Evolutionary conservation across 441 rosid species (phyloP), one percentile per base, ranked within the genome.

Genomic region (Capsella rubella): DNA sequence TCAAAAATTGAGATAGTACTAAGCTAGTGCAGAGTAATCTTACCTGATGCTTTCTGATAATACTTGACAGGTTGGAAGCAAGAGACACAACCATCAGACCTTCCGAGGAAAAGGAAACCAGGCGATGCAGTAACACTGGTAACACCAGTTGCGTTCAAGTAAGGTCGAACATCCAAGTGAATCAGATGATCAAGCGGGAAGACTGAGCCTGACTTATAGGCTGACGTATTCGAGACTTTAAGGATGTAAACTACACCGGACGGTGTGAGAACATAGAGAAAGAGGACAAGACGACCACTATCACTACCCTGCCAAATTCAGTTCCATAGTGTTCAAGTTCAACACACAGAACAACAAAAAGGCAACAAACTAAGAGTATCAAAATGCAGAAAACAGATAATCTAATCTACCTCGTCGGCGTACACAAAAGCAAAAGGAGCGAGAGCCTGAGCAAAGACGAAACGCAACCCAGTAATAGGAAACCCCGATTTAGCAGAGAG

Each of bases 181-280:
- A 77, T 67, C 42, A 87, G 32, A 61, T 89, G 90, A 18, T 82
- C 85, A 16, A 57, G 70, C 3, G 87, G 85, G 62, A 90, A 86
- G 61, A 77, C 57, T 29, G 88, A 80, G 39, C 74, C 69, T 5
- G 92, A 81, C 4, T 84, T 68, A 62, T 87, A 89, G 14, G 80
- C 71, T 40, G 84, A 64, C 42, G 84, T 60, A 67, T 84, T 83
- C 25, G 82, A 76, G 54, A 96, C 81, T 65, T 86, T 80, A 43
- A 96, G 75, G 25, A 81, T 72, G 79, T 88, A 91, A 43, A 88
- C 89, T 75, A 86, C 83, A 77, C 98, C 97, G 1, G 92, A 83
- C 42, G 85, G 71, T 2, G 99, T 82, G 40, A 96, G 15, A 4
- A 81, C 86, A 71, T 86, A 90, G 54, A 96, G 90, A 76, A 75